A percentile compares a stretch with the other conserved stretches of the same genome.
Evolutionary conservation across 2,329 filamentous ascomycete genomes (phyloP).

Genomic region (Trichoderma atrobrunneum): DNA sequence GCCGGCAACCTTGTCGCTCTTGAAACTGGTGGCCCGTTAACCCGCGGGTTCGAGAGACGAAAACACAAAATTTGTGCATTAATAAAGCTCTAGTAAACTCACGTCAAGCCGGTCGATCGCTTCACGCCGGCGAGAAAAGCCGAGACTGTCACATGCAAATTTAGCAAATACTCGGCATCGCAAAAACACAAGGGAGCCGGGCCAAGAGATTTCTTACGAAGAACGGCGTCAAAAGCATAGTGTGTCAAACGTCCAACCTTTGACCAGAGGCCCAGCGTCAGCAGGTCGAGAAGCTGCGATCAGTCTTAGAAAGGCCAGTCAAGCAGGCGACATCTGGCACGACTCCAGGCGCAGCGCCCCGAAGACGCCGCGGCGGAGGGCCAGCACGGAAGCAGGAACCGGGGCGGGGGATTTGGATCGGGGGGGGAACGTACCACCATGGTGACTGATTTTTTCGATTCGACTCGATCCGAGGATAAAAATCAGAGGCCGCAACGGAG

Average conservation of each 20-base stretch:
- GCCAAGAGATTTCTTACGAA: slow-evolving; percentile 57
- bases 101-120: slow-evolving; percentile 96
- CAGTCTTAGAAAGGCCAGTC: slow-evolving; percentile 36
- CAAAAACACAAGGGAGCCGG: background rate
- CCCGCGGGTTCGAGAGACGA: background rate
- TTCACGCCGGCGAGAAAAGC: slow-evolving; percentile 96
- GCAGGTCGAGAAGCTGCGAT: slow-evolving; percentile 61
- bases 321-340: slow-evolving; percentile 23
- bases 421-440: slow-evolving; percentile 34
- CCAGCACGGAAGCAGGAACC: slow-evolving; percentile 15
- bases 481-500: background rate
- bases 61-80: background rate
- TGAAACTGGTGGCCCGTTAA: slow-evolving; percentile 64
- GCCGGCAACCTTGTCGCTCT: slow-evolving; percentile 74
- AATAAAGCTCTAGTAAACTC: slow-evolving; percentile 47
- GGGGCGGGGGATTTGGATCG: background rate
- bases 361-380: background rate
- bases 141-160: slow-evolving; percentile 61
- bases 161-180: background rate
- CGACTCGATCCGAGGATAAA: background rate
- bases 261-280: slow-evolving; percentile 65
- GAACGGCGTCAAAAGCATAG: slow-evolving; percentile 93
- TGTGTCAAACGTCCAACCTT: slow-evolving; percentile 92
- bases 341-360: slow-evolving; percentile 24
- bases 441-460: slow-evolving; percentile 22